These are phyloP conservation scores for Puya raimondii DNA, from an alignment of 176 grass and related monocot species.

Conservation along the genomic window DNA sequence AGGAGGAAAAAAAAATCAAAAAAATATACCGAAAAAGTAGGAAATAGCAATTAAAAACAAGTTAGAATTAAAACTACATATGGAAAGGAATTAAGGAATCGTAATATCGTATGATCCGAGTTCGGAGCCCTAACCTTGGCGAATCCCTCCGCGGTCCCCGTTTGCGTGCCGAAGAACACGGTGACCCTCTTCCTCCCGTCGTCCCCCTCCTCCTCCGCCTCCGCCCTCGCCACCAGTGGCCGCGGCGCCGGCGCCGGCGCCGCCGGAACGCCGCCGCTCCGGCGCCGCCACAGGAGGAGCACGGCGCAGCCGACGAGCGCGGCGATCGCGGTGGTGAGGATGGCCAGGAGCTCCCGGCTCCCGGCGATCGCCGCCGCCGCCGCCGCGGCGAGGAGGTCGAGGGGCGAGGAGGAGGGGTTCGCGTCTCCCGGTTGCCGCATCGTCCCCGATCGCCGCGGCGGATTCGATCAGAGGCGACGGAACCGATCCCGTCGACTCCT, in stretches of 20 bases:
- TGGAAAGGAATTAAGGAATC: not conserved
- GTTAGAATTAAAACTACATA: not conserved
- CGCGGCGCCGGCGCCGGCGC: conserved; percentile 12
- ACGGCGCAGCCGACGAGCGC: conserved; percentile 39
- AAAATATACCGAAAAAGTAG: not conserved
- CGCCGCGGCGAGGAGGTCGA: not conserved
- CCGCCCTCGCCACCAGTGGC: conserved; percentile 27
- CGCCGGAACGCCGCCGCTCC: not conserved
- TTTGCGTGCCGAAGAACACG: conserved; percentile 97
- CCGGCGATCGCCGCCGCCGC: conserved; percentile 25
- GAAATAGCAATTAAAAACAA: not conserved
- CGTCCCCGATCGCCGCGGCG: too few relatives aligned
- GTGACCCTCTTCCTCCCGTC: conserved; percentile 67
- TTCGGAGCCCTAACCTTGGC: conserved; percentile 68
- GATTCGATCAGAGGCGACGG: too few relatives aligned
- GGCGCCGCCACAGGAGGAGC: conserved; percentile 52
- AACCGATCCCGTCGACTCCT: too few relatives aligned
- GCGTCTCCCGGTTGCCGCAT: too few relatives aligned
- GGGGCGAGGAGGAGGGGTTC: too few relatives aligned
- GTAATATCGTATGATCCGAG: not conserved
- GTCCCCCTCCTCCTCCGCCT: conserved; percentile 38
- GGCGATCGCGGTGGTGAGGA: conserved; percentile 48
- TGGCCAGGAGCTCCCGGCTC: conserved; percentile 29
- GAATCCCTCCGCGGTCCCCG: conserved; percentile 85
- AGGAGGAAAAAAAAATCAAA: conserved; percentile 10